Conservation (phyloP, 75 land plant genomes). For the Pinus taeda region DNA sequence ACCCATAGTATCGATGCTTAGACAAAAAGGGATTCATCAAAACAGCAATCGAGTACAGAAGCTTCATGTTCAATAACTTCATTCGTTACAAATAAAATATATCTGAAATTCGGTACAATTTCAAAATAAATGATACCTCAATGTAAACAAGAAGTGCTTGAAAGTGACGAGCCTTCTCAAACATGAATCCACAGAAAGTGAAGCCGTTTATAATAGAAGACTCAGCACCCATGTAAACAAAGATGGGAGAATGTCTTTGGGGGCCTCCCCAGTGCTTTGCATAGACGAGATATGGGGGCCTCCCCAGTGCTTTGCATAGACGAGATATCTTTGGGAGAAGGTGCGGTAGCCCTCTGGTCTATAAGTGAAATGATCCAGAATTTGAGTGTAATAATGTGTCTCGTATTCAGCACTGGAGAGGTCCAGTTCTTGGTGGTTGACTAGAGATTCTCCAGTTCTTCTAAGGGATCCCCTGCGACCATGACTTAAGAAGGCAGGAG, state of each 20-base stretch:
- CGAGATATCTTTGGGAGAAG: constrained; percentile 54
- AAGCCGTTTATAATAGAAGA: constrained; percentile 17
- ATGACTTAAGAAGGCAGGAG: no score
- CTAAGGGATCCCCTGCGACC: no score
- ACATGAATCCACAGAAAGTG: constrained; percentile 28
- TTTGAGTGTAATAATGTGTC: constrained; percentile 28
- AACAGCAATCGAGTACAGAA: neutral
- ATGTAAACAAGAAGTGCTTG: constrained; percentile 51
- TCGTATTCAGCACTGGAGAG: neutral
- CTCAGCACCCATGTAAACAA: constrained; percentile 55
- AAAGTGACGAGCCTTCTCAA: constrained; percentile 41
- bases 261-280: constrained; percentile 48
- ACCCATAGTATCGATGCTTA: constrained; percentile 47
- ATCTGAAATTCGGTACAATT: no score
- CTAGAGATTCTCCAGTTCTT: no score
- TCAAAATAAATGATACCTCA: no score
- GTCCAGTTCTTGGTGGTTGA: no score
- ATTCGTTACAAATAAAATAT: no score
- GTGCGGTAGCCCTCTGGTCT: constrained; percentile 23
- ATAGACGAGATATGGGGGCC: constrained; percentile 39
- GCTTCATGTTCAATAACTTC: neutral
- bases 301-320: constrained; percentile 42
- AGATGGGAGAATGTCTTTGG: constrained; percentile 41
- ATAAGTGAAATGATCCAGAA: constrained; percentile 64
- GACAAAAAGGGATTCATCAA: neutral